Percentiles rank a stretch among this genome's conserved stretches.
These are phyloP conservation scores for Fusarium guadeloupense DNA, from an alignment of 2,329 filamentous ascomycete genomes.

Conservation along the genomic window DNA sequence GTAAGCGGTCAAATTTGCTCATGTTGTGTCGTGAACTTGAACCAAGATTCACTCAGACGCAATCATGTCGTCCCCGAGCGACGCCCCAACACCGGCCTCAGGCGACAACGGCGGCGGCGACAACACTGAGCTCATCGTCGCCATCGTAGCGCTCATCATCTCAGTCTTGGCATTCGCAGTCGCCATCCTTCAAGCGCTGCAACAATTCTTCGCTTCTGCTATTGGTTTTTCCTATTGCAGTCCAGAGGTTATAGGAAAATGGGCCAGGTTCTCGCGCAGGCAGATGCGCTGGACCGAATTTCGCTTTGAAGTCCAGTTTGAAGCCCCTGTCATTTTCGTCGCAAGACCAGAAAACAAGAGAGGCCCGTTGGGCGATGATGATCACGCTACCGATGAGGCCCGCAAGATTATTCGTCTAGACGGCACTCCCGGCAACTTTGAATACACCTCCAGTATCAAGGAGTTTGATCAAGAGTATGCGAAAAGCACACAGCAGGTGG, in stretches of 20 bases:
- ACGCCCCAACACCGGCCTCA: no score
- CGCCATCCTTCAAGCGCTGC: constrained; percentile 51
- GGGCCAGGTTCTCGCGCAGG: constrained; percentile 48
- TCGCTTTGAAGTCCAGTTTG: constrained; percentile 54
- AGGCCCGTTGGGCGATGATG: constrained; percentile 41
- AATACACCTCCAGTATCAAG: constrained; percentile 28
- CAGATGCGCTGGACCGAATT: constrained; percentile 49
- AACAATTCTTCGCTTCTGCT: constrained; percentile 55
- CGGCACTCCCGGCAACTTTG: constrained; percentile 16
- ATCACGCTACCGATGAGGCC: constrained; percentile 10
- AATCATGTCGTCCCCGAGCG: no score
- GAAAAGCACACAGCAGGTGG: constrained; percentile 29
- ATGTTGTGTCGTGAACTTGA: no score
- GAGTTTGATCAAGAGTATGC: constrained; percentile 30
- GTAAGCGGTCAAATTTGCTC: no score
- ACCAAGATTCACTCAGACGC: no score
- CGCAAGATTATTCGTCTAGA: constrained; percentile 33
- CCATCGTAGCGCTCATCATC: constrained; percentile 52
- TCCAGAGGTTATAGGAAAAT: constrained; percentile 52
- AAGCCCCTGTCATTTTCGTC: constrained; percentile 55
- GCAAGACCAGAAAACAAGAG: constrained; percentile 48
- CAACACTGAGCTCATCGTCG: constrained; percentile 45
- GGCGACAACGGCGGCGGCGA: neutral
- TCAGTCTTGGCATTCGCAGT: constrained; percentile 54
- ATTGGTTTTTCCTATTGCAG: constrained; percentile 53